Percentiles rank a stretch among this genome's conserved stretches.
These are phyloP conservation scores for Neonectria hederae DNA, from an alignment of 2,329 filamentous ascomycete species.

Conservation along the genomic window DNA sequence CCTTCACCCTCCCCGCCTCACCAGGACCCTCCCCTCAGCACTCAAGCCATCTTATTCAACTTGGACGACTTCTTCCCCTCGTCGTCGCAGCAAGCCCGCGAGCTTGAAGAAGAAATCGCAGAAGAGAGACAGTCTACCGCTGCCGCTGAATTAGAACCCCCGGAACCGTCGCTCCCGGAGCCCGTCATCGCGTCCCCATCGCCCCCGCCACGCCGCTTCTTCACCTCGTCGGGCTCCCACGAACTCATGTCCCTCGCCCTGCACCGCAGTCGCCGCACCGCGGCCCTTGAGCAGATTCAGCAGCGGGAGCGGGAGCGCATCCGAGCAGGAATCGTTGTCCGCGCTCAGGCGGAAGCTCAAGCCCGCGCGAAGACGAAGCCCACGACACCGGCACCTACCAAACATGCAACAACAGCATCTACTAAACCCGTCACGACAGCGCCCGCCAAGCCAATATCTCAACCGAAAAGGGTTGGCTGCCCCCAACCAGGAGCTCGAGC, in stretches of 20 bases:
- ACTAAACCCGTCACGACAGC: background rate
- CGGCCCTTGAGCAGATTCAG: slow-evolving; percentile 44
- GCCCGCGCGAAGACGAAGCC: slow-evolving; percentile 16
- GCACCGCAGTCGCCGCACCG: slow-evolving; percentile 48
- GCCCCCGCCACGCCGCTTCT: slow-evolving; percentile 44
- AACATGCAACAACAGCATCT: background rate
- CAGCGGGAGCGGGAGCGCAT: slow-evolving; percentile 37
- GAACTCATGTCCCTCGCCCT: slow-evolving; percentile 48
- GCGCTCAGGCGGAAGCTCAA: slow-evolving; percentile 21
- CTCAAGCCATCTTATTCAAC: slow-evolving; percentile 63
- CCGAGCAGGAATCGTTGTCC: slow-evolving; percentile 29
- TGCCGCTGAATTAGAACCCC: slow-evolving; percentile 23
- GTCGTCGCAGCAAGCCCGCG: slow-evolving; percentile 64
- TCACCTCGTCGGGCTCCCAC: slow-evolving; percentile 50
- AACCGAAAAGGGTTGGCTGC: background rate
- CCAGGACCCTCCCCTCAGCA: slow-evolving; percentile 52
- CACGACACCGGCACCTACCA: background rate
- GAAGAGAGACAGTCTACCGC: slow-evolving; percentile 10
- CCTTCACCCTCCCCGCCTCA: slow-evolving; percentile 29
- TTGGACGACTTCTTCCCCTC: slow-evolving; percentile 65
- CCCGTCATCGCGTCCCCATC: slow-evolving; percentile 21
- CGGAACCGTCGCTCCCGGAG: slow-evolving; percentile 29
- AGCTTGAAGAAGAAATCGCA: slow-evolving; percentile 55
- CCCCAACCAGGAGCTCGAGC: background rate
- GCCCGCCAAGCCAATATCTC: background rate